phyloP scores from a whole-genome alignment of 768 basidiomycete species.

The Coprinellus micaceus region DNA sequence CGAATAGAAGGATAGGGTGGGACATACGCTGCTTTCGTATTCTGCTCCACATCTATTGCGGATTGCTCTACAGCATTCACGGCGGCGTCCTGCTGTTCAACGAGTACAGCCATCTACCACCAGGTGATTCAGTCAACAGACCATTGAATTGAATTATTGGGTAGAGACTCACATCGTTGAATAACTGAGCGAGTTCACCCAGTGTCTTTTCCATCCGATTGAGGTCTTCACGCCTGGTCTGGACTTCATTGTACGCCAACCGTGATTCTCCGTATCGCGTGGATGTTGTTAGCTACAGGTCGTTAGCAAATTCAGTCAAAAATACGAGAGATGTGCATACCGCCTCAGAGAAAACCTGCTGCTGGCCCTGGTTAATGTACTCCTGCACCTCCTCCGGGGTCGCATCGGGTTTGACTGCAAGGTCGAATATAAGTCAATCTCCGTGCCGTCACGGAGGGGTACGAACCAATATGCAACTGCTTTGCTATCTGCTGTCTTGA shows the following conservation, averaged over 20 bases:
- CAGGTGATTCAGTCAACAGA: slow-evolving; percentile 2
- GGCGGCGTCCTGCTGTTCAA: slow-evolving; percentile 77
- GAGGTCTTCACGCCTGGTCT: slow-evolving; percentile 84
- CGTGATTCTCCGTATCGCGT: slow-evolving; percentile 81
- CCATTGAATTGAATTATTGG: neutral
- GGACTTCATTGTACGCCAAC: slow-evolving; percentile 82
- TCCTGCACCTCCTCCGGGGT: slow-evolving; percentile 75
- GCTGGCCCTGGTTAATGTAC: slow-evolving; percentile 59
- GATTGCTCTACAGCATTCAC: slow-evolving; percentile 61
- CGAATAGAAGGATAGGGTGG: neutral
- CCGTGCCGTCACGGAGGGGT: neutral
- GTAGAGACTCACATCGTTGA: slow-evolving; percentile 61
- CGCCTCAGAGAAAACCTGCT: slow-evolving; percentile 77
- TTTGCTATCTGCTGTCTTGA: slow-evolving; percentile 62
- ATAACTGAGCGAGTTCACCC: slow-evolving; percentile 84
- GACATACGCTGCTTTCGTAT: slow-evolving; percentile 70
- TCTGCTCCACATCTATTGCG: slow-evolving; percentile 58
- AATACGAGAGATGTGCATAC: slow-evolving; percentile 31
- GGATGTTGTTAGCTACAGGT: slow-evolving; percentile 62
- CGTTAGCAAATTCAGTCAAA: neutral
- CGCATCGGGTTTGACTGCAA: slow-evolving; percentile 79
- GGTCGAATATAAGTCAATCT: neutral
- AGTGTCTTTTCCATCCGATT: slow-evolving; percentile 81
- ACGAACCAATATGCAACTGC: slow-evolving; percentile 72
- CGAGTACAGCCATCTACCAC: slow-evolving; percentile 68